These are phyloP conservation scores for Aspergillus japonicus DNA, from an alignment of 2,329 filamentous ascomycete genomes.

Conservation along the genomic window DNA sequence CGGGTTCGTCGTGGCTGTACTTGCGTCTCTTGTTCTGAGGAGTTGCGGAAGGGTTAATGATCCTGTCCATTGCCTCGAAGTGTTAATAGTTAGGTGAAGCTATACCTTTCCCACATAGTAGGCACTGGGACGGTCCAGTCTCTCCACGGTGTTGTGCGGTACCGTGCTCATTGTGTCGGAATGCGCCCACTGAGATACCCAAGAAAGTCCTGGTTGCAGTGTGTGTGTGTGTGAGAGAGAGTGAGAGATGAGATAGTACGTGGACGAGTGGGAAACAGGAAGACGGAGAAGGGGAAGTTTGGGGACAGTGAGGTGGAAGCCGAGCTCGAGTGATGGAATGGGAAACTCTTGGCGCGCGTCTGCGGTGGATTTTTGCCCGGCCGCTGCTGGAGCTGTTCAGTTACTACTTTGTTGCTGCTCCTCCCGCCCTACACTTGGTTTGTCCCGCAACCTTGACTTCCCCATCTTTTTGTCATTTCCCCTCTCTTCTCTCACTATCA, in stretches of 20 bases:
- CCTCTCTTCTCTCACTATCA: background rate
- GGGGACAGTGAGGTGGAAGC: background rate
- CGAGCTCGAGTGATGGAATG: conserved; percentile 15
- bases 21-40: conserved; percentile 70
- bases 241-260: background rate
- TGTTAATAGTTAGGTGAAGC: conserved; percentile 4
- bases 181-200: background rate
- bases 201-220: background rate
- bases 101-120: conserved; percentile 80
- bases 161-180: conserved; percentile 28
- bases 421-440: conserved; percentile 16
- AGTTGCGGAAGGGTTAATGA: conserved; percentile 11
- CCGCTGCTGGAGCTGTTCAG: conserved; percentile 20
- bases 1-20: conserved; percentile 59
- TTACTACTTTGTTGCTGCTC: conserved; percentile 5
- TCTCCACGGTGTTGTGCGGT: conserved; percentile 68
- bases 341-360: background rate
- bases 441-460: conserved; percentile 1
- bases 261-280: background rate
- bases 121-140: conserved; percentile 90
- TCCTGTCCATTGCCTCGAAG: background rate
- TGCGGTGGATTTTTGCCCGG: background rate
- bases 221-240: no score
- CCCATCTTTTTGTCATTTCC: background rate
- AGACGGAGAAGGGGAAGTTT: conserved; percentile 3